Percentiles rank a stretch among this genome's conserved stretches.
Conservation (phyloP, 108 stramenopile species). For the Schizochytrium sp. region DNA sequence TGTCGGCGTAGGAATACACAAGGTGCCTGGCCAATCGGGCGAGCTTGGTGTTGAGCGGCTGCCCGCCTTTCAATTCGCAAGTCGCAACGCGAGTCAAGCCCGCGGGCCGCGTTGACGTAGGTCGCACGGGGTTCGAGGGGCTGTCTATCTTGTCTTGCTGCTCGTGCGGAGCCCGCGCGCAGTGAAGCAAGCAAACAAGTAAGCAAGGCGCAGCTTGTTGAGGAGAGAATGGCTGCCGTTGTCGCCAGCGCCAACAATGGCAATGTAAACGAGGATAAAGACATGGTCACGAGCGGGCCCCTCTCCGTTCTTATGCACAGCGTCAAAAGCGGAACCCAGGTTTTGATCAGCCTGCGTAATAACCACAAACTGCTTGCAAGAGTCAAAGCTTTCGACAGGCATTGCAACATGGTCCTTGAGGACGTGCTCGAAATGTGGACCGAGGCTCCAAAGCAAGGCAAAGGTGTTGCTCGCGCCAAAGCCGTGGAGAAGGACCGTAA, state of each 20-base stretch:
- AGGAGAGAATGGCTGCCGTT: background rate
- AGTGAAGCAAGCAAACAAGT: too few species aligned
- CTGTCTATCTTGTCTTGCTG: too few species aligned
- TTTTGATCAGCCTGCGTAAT: constrained; percentile 93
- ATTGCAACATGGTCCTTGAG: constrained; percentile 75
- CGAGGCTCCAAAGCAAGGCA: constrained; percentile 83
- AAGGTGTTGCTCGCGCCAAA: constrained; percentile 70
- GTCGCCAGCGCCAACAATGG: background rate
- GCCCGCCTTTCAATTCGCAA: too few species aligned
- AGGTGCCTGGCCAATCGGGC: too few species aligned
- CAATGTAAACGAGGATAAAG: background rate
- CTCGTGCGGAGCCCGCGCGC: too few species aligned
- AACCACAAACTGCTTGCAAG: constrained; percentile 94
- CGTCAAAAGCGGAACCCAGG: constrained; percentile 83
- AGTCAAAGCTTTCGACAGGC: constrained; percentile 81
- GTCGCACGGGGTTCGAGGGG: too few species aligned
- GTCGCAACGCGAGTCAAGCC: too few species aligned
- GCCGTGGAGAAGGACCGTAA: constrained; percentile 90
- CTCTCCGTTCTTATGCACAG: constrained; percentile 80
- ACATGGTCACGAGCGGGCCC: constrained; percentile 70
- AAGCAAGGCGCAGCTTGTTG: too few species aligned
- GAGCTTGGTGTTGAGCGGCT: too few species aligned
- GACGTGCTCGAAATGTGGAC: constrained; percentile 99
- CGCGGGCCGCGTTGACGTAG: too few species aligned
- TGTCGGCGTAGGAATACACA: too few species aligned